These are phyloP conservation scores for Akanthomyces lecanii DNA, from an alignment of 2,329 filamentous ascomycete species.

Conservation along the genomic window DNA sequence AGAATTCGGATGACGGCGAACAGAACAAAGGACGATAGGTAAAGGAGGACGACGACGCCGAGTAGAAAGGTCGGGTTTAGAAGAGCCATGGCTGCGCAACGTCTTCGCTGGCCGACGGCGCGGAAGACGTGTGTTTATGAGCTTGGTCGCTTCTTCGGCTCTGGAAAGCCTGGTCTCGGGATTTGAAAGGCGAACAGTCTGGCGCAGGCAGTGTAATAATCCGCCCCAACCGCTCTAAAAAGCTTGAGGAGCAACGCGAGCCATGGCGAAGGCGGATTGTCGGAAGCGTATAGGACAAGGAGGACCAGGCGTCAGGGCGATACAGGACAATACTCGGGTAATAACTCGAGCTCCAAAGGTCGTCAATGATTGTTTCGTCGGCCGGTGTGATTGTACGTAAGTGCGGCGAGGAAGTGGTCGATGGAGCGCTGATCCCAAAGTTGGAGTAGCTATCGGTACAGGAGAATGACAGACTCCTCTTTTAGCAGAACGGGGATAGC, in stretches of 20 bases:
- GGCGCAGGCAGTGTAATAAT: background rate
- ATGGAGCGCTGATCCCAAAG: conserved; percentile 13
- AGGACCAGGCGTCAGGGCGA: background rate
- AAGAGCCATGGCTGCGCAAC: conserved; percentile 50
- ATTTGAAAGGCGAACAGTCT: background rate
- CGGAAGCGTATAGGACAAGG: background rate
- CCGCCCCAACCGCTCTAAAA: conserved; percentile 6
- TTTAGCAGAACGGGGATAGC: conserved; percentile 4
- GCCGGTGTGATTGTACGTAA: background rate
- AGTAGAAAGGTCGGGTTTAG: conserved; percentile 77
- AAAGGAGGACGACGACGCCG: conserved; percentile 78
- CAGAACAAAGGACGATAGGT: conserved; percentile 86
- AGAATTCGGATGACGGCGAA: conserved; percentile 90
- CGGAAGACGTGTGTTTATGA: background rate
- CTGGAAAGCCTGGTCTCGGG: background rate
- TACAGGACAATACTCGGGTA: no score
- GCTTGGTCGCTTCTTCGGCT: background rate
- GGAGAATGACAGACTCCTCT: conserved; percentile 4
- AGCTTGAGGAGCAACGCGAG: conserved; percentile 5
- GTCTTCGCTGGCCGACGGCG: background rate
- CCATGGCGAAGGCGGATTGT: conserved; percentile 4
- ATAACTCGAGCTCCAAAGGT: background rate
- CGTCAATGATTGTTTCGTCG: background rate
- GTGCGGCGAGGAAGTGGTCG: background rate
- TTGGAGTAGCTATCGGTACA: background rate